Conservation (phyloP, 148 eudicot species). For the Euryodendron excelsum region DNA sequence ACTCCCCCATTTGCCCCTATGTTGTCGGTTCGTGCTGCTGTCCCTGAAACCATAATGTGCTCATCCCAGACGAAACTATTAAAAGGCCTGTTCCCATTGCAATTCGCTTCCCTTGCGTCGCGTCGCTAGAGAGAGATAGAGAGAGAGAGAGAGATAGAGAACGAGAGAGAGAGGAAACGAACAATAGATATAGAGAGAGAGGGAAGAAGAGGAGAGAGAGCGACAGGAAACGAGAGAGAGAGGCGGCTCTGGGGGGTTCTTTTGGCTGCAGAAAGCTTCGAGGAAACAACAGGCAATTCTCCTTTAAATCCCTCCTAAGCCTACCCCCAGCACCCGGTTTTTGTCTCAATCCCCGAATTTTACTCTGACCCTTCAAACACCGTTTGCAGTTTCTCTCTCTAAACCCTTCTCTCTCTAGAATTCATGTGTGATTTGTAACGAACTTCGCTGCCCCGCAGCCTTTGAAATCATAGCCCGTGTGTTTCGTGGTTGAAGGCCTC, state of each 20-base stretch:
- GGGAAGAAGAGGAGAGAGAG: background rate
- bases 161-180: too few relatives aligned
- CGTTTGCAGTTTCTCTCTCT: background rate
- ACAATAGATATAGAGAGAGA: background rate
- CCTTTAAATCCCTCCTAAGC: background rate
- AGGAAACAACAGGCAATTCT: background rate
- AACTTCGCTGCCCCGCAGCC: background rate
- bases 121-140: constrained; percentile 6
- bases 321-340: background rate
- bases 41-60: background rate
- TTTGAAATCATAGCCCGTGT: background rate
- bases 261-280: background rate
- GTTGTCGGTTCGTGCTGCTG: background rate
- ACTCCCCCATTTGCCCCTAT: background rate
- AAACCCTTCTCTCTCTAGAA: constrained; percentile 7
- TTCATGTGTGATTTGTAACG: background rate
- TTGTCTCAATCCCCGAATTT: constrained; percentile 5
- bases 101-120: constrained; percentile 4
- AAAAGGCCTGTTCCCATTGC: constrained; percentile 4
- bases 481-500: background rate
- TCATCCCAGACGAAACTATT: background rate
- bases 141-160: background rate
- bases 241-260: too few relatives aligned
- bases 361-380: constrained; percentile 8
- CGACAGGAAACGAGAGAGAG: too few relatives aligned